phyloP scores from a whole-genome alignment of 345 rosid species.

The Syzygium jambos region DNA sequence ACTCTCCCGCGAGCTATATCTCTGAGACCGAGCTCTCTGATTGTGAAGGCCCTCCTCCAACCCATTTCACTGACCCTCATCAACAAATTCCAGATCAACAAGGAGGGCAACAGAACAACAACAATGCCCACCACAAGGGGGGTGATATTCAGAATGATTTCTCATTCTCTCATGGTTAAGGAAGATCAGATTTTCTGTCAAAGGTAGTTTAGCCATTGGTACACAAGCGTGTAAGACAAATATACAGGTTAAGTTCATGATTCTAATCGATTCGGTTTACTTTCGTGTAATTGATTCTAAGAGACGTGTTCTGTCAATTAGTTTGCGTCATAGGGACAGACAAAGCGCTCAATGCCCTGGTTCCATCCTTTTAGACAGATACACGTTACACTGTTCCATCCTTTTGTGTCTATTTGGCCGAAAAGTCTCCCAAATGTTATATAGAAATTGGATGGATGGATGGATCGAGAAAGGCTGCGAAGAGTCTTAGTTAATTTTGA shows the following conservation, averaged over 20 bases:
- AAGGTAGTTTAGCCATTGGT: neutral
- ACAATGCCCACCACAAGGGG: neutral
- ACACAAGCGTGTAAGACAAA: neutral
- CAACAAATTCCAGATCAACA: neutral
- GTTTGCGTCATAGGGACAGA: neutral
- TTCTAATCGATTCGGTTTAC: neutral
- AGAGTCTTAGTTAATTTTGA: neutral
- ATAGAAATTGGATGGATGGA: neutral
- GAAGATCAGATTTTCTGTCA: neutral
- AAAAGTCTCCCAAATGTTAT: neutral
- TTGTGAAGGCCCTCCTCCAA: constrained; percentile 1
- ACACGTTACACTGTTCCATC: neutral
- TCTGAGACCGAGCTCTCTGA: constrained; percentile 28
- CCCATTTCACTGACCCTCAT: neutral
- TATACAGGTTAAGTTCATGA: neutral
- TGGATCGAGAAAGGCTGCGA: neutral
- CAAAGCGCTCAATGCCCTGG: neutral
- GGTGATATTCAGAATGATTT: constrained; percentile 3
- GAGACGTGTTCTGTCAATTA: neutral
- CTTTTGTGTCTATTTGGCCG: neutral
- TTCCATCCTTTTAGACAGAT: neutral
- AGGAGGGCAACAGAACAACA: neutral
- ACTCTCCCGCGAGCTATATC: constrained; percentile 11
- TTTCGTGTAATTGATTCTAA: neutral
- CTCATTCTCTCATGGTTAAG: constrained; percentile 7